Conservation (phyloP, 371 early-diverging fungal species). For the Paraphysoderma sedebokerense region DNA sequence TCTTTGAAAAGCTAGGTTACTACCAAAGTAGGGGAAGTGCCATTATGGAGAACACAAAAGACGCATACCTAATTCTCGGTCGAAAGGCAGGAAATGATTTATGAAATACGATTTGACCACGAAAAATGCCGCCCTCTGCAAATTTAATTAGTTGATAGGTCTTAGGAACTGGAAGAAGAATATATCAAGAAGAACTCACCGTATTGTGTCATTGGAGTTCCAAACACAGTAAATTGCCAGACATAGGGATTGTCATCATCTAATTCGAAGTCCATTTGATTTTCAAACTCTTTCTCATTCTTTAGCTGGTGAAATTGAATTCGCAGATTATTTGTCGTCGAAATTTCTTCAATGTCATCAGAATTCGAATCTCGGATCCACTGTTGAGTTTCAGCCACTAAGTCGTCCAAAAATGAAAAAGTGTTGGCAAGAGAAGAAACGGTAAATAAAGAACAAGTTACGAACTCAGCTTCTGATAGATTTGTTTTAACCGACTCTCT, state of each 20-base stretch:
- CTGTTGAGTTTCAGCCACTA: conserved; percentile 19
- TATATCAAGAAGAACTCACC: background rate
- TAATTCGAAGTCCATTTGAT: conserved; percentile 21
- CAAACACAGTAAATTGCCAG: conserved; percentile 27
- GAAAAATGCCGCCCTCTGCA: conserved; percentile 26
- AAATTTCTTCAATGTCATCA: conserved; percentile 14
- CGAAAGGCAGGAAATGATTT: conserved; percentile 25
- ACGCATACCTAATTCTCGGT: conserved; percentile 14
- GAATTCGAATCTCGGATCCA: conserved; percentile 17
- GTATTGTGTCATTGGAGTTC: conserved; percentile 18
- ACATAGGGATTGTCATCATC: conserved; percentile 32
- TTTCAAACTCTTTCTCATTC: conserved; percentile 19
- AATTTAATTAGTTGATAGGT: background rate
- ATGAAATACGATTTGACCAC: conserved; percentile 26
- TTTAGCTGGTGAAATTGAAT: conserved; percentile 29
- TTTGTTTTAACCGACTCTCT: conserved; percentile 13
- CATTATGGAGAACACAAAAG: background rate
- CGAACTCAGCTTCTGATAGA: too few relatives aligned
- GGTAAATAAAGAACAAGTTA: too few relatives aligned
- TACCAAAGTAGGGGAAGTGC: too few relatives aligned
- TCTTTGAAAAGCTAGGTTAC: background rate
- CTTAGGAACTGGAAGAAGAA: background rate
- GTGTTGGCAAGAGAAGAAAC: too few relatives aligned
- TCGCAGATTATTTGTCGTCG: conserved; percentile 22
- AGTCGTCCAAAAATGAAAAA: conserved; percentile 8